Base-by-base conservation (phyloP, 2,329 filamentous ascomycete species). In the Aureobasidium mangrovei region DNA sequence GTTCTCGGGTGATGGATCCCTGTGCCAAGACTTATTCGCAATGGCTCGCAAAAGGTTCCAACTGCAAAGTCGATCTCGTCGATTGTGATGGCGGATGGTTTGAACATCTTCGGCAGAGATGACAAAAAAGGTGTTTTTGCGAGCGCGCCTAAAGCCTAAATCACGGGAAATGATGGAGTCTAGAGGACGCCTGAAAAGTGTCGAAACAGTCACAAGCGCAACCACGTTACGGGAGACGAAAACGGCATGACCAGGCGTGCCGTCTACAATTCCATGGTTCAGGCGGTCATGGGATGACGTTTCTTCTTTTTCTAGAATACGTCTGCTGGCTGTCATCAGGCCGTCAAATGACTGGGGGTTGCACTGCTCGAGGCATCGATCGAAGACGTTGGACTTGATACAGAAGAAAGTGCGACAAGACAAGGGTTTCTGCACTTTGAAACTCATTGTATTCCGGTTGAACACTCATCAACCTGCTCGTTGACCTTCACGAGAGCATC, bases 11-110 rank as follows among this genome's bases (percentile, higher is more conserved):
- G n/a, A 36, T 38, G 31, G 29, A 12, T 35, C 7, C 26, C 24
- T 31, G 29, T 38, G 49, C 49, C 40, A 53, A 53, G 48, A 40
- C 32, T 43, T 8, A 53, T 42, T 51, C 47, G 47, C 47, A 51
- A 42, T 42, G 31, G 18, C 18, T 18, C 18, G 18, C 18, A 18
- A 18, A 18, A 18, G 18, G 18, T 18, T 18, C 18, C 18, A 24
- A n/a, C 36, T 51, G 47, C 38, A 33, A 24, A 51, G 47, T 51
- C 47, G 47, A 51, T 51, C 47, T 27, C 10, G 39, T 41, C 12
- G 46, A 40, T 32, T 26, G 35, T 40, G 27, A 18, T 39, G 18
- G 27, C 8, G 39, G 10, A 27, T 38, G 44, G 24, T 47, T 12
- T 48, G 45, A 39, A 48, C 45, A 24, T 8, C 12, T 2, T 10